Percentiles rank a stretch among this genome's conserved stretches.
These are phyloP conservation scores for Microsporum ferrugineum DNA, from an alignment of 2,329 filamentous ascomycete species.

Conservation along the genomic window DNA sequence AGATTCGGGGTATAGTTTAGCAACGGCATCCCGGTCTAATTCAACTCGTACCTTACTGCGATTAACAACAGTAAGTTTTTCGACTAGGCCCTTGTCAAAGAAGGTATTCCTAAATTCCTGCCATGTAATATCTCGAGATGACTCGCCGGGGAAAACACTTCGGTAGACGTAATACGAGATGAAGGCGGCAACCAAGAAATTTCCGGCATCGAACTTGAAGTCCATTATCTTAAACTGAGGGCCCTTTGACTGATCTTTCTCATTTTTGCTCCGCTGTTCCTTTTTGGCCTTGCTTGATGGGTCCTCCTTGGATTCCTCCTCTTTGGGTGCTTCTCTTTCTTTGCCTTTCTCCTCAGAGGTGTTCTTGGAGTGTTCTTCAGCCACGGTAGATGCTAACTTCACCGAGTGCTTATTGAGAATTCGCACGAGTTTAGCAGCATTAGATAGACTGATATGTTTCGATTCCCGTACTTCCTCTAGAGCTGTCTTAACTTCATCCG, in stretches of 20 bases:
- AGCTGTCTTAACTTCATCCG: conserved; percentile 54
- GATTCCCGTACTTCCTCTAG: conserved; percentile 45
- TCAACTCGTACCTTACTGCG: conserved; percentile 68
- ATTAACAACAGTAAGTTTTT: conserved; percentile 76
- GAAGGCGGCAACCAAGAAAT: conserved; percentile 47
- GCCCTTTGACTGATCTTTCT: conserved; percentile 17
- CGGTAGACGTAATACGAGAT: conserved; percentile 53
- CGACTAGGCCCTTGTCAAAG: conserved; percentile 88
- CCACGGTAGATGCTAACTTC: conserved; percentile 34
- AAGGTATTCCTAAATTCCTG: conserved; percentile 91
- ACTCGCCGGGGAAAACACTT: conserved; percentile 55
- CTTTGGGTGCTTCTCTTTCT: background rate
- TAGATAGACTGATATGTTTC: conserved; percentile 40
- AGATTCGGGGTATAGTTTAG: conserved; percentile 63
- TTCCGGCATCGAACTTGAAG: conserved; percentile 44
- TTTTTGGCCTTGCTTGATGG: conserved; percentile 20
- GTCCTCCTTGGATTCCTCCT: conserved; percentile 21
- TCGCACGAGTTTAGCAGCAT: conserved; percentile 50
- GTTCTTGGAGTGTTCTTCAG: conserved; percentile 18
- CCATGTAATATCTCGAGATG: conserved; percentile 79
- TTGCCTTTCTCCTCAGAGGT: background rate
- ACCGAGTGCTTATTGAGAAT: conserved; percentile 47
- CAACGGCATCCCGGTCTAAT: conserved; percentile 62
- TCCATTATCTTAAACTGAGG: conserved; percentile 31
- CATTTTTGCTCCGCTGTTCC: conserved; percentile 19